phyloP scores from a whole-genome alignment of 805 yeast species.

The Ogataea angusta region DNA sequence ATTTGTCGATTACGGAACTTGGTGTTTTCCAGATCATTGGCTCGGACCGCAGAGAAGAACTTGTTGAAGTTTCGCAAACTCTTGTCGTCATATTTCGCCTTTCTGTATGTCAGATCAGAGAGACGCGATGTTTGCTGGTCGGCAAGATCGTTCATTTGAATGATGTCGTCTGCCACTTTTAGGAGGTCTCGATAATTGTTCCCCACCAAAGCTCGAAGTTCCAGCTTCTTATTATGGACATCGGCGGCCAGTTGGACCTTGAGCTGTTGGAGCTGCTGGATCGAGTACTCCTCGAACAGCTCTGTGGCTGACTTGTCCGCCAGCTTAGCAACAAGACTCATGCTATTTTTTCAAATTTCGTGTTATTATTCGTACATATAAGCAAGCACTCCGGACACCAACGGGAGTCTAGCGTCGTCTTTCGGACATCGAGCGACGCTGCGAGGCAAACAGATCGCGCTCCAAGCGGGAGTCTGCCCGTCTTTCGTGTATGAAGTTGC shows the following conservation, averaged over 20 bases:
- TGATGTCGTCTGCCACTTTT: conserved; percentile 37
- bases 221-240: conserved; percentile 21
- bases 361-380: conserved; percentile 8
- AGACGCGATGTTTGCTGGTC: conserved; percentile 25
- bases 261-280: conserved; percentile 28
- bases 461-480: conserved; percentile 41
- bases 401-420: conserved; percentile 1
- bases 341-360: conserved; percentile 8
- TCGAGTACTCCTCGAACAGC: conserved; percentile 28
- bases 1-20: conserved; percentile 17
- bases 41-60: conserved; percentile 15
- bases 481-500: conserved; percentile 83
- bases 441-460: conserved; percentile 19
- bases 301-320: conserved; percentile 21
- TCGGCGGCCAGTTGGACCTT: conserved; percentile 22
- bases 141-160: conserved; percentile 31
- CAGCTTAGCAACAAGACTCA: conserved; percentile 9
- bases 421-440: conserved; percentile 10
- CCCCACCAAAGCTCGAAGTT: conserved; percentile 33
- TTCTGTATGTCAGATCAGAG: conserved; percentile 28
- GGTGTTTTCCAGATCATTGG: conserved; percentile 4
- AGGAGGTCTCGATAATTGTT: conserved; percentile 35
- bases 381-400: conserved; percentile 6
- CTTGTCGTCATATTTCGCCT: conserved; percentile 27
- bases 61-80: conserved; percentile 20